Base-by-base conservation (phyloP, 768 basidiomycete genomes). In the Mycena pura region DNA sequence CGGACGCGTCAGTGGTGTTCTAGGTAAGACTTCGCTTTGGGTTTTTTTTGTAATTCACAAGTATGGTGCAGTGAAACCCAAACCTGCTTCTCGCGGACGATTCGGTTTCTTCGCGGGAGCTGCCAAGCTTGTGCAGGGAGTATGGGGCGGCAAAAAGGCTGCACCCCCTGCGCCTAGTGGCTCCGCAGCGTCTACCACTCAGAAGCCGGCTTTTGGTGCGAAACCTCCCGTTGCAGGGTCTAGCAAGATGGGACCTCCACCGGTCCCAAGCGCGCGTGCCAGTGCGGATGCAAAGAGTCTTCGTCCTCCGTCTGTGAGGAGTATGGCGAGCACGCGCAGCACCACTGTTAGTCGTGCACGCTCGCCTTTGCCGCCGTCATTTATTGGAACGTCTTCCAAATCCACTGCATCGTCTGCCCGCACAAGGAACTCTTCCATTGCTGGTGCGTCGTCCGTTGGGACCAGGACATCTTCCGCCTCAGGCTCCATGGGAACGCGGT, bases 51-150 rank as follows among this genome's bases (percentile, higher is more conserved):
- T 3, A 50, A 36, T 48, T 60, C 40, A 64, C 32, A 36, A 46
- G 48, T 59, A 28, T 22, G 52, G 43, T 51, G 17, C 45, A 79
- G 78, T 69, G 19, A 79, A 80, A 76, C 76, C 76, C 3, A 77
- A 78, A 68, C 71, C 73, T 5, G 75, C 85, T 1, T 78, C 85
- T 5, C 83, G 62, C 7, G 58, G 60, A 6, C 46, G 85, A 34
- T 86, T 91, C 58, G 91, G 89, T 1, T 91, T 93, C 77, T 72
- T 93, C 6, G 81, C 87, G 21, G 86, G 82, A 17, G 87, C 91
- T 8, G 92, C 91, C 71, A 83, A 84, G 0, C 76, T 92, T 3
- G 90, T 92, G 5, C 79, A 82, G 66, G 90, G 83, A 63, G 89
- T 93, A 1, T 92, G 90, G 90, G 86, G 78, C n/a, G n/a, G n/a